Evolutionary conservation across 2,329 filamentous ascomycete genomes (phyloP).

Genomic region (Cladosporium colombiae): DNA sequence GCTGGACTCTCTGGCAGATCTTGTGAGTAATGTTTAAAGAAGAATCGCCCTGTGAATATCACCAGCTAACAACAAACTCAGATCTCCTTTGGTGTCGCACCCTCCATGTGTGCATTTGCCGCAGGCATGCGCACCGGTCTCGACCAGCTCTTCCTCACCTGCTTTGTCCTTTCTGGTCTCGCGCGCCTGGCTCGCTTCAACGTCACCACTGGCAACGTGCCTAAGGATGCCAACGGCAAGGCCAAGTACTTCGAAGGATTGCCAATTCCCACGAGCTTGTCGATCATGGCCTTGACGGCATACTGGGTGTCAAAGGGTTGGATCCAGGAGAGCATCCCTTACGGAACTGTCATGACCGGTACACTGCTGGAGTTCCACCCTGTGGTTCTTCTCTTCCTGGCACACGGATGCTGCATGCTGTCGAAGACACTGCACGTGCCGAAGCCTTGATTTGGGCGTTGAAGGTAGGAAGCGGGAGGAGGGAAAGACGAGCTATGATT

Average conservation of each 20-base stretch:
- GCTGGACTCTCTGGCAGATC: constrained; percentile 88
- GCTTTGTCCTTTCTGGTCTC: constrained; percentile 93
- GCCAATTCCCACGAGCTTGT: constrained; percentile 87
- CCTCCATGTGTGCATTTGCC: constrained; percentile 82
- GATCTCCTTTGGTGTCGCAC: constrained; percentile 94
- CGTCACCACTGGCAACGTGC: constrained; percentile 84
- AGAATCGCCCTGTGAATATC: neutral
- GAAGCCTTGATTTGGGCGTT: constrained; percentile 53
- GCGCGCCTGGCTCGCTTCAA: constrained; percentile 96
- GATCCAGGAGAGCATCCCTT: constrained; percentile 75
- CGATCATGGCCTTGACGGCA: constrained; percentile 79
- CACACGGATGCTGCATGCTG: constrained; percentile 93
- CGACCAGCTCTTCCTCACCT: constrained; percentile 78
- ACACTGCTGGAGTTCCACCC: constrained; percentile 81
- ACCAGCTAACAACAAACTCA: constrained; percentile 41
- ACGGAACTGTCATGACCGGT: constrained; percentile 68
- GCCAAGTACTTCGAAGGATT: constrained; percentile 96
- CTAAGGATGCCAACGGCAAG: constrained; percentile 90
- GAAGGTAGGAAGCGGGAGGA: neutral
- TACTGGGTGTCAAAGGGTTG: constrained; percentile 83
- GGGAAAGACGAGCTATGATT: constrained; percentile 17
- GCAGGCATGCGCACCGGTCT: constrained; percentile 81
- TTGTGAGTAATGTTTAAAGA: constrained; percentile 55
- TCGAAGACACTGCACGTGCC: constrained; percentile 94
- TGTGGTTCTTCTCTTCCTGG: constrained; percentile 72